A percentile compares a stretch with the other conserved stretches of the same genome.
phyloP scores from a whole-genome alignment of 139 green algal species.

The Deuterostichococcus epilithicus region DNA sequence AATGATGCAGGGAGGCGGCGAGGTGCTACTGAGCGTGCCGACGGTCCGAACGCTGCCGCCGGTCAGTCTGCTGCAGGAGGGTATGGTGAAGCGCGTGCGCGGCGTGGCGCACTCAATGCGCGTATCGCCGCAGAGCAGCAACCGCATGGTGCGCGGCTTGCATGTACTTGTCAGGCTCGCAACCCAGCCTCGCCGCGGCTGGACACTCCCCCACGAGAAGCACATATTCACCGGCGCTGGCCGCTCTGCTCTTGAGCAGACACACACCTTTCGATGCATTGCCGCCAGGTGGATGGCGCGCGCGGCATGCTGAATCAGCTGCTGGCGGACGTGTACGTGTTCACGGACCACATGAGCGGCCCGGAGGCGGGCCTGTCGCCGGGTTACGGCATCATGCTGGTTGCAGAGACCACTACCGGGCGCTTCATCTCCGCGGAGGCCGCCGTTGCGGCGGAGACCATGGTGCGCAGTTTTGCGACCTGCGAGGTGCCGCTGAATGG shows the following conservation, averaged over 20 bases:
- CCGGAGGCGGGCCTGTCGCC: conserved; percentile 66
- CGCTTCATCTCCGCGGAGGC: conserved; percentile 77
- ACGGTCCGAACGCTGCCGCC: conserved; percentile 56
- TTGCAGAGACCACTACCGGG: conserved; percentile 93
- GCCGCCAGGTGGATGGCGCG: conserved; percentile 28
- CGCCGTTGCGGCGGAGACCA: conserved; percentile 18
- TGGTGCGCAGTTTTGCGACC: neutral
- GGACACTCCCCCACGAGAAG: too few species aligned
- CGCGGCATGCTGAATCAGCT: conserved; percentile 88
- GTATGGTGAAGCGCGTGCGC: conserved; percentile 92
- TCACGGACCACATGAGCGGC: conserved; percentile 91
- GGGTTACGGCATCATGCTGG: conserved; percentile 90
- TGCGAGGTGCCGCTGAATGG: too few species aligned
- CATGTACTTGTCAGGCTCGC: too few species aligned
- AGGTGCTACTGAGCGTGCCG: conserved; percentile 72
- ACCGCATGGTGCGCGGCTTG: conserved; percentile 82
- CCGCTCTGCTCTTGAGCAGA: too few species aligned
- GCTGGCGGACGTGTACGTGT: conserved; percentile 97
- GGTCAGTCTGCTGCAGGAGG: conserved; percentile 74
- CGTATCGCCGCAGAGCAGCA: conserved; percentile 76
- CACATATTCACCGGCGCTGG: too few species aligned
- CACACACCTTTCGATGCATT: too few species aligned
- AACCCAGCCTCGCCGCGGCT: too few species aligned
- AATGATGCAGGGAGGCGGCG: conserved; percentile 75
- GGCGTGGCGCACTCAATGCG: conserved; percentile 88